Evolutionary conservation across 805 yeast genomes (phyloP).

Genomic region (Wickerhamomyces xylosicus): DNA sequence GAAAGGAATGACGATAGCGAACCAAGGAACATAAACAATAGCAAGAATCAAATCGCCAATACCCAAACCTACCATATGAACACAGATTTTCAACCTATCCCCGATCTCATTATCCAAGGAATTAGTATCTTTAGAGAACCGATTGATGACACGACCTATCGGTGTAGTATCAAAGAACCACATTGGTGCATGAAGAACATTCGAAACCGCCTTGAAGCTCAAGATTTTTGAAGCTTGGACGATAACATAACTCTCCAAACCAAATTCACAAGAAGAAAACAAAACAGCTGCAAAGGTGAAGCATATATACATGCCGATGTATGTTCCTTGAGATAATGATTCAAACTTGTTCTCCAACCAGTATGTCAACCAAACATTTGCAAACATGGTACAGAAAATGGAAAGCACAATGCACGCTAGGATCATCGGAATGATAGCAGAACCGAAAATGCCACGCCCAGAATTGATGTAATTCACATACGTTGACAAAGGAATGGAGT

Average conservation of each 20-base stretch:
- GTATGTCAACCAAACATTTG: slow-evolving; percentile 69
- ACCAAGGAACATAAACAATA: slow-evolving; percentile 64
- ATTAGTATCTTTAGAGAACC: slow-evolving; percentile 79
- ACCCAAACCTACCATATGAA: slow-evolving; percentile 32
- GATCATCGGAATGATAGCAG: slow-evolving; percentile 16
- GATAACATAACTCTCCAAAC: slow-evolving; percentile 5
- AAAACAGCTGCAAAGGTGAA: slow-evolving; percentile 38
- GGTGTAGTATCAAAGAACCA: slow-evolving; percentile 75
- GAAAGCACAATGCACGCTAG: slow-evolving; percentile 15
- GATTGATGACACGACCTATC: slow-evolving; percentile 67
- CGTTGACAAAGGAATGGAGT: slow-evolving; percentile 24
- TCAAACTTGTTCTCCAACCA: slow-evolving; percentile 54
- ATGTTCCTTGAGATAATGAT: slow-evolving; percentile 33
- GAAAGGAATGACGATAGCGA: slow-evolving; percentile 52
- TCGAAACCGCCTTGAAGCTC: slow-evolving; percentile 39
- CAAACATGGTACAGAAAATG: slow-evolving; percentile 45
- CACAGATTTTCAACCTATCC: slow-evolving; percentile 48
- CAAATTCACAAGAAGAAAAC: slow-evolving; percentile 29
- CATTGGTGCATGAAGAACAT: slow-evolving; percentile 66
- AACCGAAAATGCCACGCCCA: slow-evolving; percentile 32
- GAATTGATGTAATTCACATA: slow-evolving; percentile 24
- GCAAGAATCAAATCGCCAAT: slow-evolving; percentile 54
- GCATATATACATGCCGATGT: slow-evolving; percentile 57
- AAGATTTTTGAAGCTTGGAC: slow-evolving; percentile 8
- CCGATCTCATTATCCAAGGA: slow-evolving; percentile 66